Evolutionary conservation across 257 asterid genomes (phyloP).

Genomic region (Eucommia ulmoides): DNA sequence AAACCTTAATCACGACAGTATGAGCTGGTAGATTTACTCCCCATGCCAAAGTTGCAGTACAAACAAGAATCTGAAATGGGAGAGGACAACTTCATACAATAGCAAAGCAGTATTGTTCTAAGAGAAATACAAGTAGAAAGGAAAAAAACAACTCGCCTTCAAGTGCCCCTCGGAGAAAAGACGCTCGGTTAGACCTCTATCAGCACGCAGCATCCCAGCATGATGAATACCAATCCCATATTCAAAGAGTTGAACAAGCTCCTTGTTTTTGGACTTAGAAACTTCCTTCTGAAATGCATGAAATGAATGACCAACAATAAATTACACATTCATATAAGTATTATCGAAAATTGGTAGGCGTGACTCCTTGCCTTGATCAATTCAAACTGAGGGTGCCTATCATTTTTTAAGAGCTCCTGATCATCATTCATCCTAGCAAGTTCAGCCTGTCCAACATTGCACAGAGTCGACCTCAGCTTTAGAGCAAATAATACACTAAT

Average conservation of each 20-base stretch:
- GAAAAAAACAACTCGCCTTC: conserved; percentile 31
- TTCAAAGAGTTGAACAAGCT: conserved; percentile 78
- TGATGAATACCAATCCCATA: conserved; percentile 91
- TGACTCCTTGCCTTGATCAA: conserved; percentile 56
- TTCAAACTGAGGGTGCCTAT: conserved; percentile 79
- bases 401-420: conserved; percentile 54
- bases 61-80: conserved; percentile 70
- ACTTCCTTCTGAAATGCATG: conserved; percentile 67
- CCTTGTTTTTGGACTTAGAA: conserved; percentile 83
- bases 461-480: not conserved
- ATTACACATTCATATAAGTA: not conserved
- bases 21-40: conserved; percentile 99
- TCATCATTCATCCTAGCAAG: conserved; percentile 46
- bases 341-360: not conserved
- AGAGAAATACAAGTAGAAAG: conserved; percentile 5
- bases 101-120: conserved; percentile 4
- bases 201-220: conserved; percentile 97
- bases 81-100: conserved; percentile 13
- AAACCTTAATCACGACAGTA: conserved; percentile 98
- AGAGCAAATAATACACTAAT: not conserved
- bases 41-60: conserved; percentile 99
- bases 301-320: conserved; percentile 11
- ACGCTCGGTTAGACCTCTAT: conserved; percentile 88
- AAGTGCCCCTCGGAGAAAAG: conserved; percentile 94
- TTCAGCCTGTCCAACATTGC: conserved; percentile 53